A percentile compares a stretch with the other conserved stretches of the same genome.
These are phyloP conservation scores for Pythium scleroteichum DNA, from an alignment of 352 stramenopile species.

Conservation along the genomic window DNA sequence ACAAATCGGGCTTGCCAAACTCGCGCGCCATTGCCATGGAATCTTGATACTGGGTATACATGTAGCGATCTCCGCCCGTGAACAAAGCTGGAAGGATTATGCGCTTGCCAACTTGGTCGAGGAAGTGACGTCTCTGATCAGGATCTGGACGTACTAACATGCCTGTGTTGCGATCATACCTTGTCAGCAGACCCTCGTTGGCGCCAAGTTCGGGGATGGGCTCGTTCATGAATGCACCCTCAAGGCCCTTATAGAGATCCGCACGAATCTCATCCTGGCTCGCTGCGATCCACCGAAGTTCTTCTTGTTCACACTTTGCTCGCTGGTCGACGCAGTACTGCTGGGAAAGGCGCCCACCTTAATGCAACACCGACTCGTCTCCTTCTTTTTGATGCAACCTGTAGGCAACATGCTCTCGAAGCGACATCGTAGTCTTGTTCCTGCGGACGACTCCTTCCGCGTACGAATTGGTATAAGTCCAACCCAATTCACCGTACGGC, in stretches of 20 bases:
- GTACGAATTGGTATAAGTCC: too few relatives aligned
- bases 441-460: too few relatives aligned
- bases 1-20: conserved; percentile 40
- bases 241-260: conserved; percentile 11
- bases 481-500: conserved; percentile 5
- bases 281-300: conserved; percentile 17
- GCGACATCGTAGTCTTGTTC: too few relatives aligned
- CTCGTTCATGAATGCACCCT: conserved; percentile 15
- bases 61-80: conserved; percentile 23
- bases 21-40: conserved; percentile 40
- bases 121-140: neutral
- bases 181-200: conserved; percentile 3
- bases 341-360: conserved; percentile 16
- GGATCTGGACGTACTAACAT: neutral
- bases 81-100: conserved; percentile 16
- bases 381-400: too few relatives aligned
- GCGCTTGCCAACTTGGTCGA: conserved; percentile 6
- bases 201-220: neutral
- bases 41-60: conserved; percentile 35
- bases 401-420: too few relatives aligned
- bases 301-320: conserved; percentile 20
- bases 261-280: conserved; percentile 14
- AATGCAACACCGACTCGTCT: too few relatives aligned
- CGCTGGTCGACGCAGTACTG: conserved; percentile 21
- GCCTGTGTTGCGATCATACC: neutral